A percentile compares a stretch with the other conserved stretches of the same genome.
Conservation (phyloP, 352 stramenopile genomes). For the Globisporangium rhizosaccharum region DNA sequence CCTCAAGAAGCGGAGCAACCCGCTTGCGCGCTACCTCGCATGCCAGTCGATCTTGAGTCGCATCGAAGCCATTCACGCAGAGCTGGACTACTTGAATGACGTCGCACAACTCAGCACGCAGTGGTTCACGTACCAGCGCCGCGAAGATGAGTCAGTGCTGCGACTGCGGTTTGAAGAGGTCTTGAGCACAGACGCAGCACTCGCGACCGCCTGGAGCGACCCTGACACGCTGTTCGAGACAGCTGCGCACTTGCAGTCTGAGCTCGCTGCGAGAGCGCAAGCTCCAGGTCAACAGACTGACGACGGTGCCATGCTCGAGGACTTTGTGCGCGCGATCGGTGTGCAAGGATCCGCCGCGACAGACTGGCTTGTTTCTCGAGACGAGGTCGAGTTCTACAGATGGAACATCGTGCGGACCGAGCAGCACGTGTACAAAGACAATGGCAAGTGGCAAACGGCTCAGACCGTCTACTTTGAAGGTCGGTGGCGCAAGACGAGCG, state of each 20-base stretch:
- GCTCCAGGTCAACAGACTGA: not conserved
- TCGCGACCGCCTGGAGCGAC: not conserved
- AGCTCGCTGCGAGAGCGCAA: not conserved
- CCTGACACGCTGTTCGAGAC: not conserved
- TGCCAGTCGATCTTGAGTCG: not conserved
- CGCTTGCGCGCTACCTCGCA: not conserved
- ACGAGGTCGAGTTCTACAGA: slow-evolving; percentile 1
- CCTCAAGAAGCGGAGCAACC: not conserved
- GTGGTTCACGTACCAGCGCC: not conserved
- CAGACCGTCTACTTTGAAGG: not conserved
- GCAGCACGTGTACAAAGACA: not conserved
- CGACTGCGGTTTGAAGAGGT: not conserved
- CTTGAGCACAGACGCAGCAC: not conserved
- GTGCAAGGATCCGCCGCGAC: not conserved
- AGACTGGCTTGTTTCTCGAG: slow-evolving; percentile 5
- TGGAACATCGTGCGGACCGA: slow-evolving; percentile 2
- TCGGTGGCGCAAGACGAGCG: slow-evolving; percentile 2
- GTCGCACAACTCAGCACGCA: too few species aligned
- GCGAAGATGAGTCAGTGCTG: not conserved
- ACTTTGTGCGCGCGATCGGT: not conserved
- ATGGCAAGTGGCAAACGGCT: not conserved
- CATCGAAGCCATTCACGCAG: not conserved
- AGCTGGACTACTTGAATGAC: too few species aligned
- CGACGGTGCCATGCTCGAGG: not conserved
- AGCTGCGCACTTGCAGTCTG: too few species aligned